These are phyloP conservation scores for Excoecaria agallocha DNA, from an alignment of 345 rosid species.

Conservation along the genomic window DNA sequence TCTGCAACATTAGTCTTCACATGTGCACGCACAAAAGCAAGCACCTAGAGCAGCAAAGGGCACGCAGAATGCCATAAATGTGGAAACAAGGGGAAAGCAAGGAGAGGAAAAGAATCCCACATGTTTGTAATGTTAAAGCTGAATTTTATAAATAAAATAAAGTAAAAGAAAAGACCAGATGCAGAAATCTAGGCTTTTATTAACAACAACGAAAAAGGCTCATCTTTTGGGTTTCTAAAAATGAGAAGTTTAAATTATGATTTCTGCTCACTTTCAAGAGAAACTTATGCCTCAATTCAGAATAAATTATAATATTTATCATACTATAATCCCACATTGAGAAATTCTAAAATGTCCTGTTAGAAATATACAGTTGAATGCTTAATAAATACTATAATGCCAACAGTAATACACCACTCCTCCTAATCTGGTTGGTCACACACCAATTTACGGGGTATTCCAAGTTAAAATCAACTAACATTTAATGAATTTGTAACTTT, in stretches of 20 bases:
- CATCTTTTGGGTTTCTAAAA: not conserved
- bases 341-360: not conserved
- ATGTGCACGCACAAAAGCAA: not conserved
- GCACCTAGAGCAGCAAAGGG: not conserved
- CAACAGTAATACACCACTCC: not conserved
- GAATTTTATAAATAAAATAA: not conserved
- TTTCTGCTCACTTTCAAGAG: not conserved
- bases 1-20: not conserved
- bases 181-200: not conserved
- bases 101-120: not conserved
- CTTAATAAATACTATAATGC: not conserved
- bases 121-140: not conserved
- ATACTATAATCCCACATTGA: not conserved
- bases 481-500: no score
- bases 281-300: constrained; percentile 1
- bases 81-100: not conserved
- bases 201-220: not conserved
- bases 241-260: not conserved
- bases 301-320: not conserved
- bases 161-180: not conserved
- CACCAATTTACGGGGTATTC: not conserved
- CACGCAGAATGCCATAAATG: not conserved
- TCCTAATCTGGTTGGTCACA: not conserved
- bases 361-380: not conserved
- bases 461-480: no score